Conservation (phyloP, 163 green algal species). For the Dunaliella salina region DNA sequence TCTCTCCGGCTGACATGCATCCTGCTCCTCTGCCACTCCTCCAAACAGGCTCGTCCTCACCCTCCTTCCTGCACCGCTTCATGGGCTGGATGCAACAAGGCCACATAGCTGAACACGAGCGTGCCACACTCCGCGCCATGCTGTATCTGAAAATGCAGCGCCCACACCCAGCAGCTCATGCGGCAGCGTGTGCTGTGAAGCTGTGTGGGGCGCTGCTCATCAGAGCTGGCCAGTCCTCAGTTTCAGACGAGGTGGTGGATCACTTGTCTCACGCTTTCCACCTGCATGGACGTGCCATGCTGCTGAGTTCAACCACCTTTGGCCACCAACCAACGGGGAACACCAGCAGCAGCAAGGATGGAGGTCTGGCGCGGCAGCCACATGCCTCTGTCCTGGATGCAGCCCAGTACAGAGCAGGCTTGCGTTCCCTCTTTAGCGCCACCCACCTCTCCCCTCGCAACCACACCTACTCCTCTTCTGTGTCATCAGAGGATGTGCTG, state of each 20-base stretch:
- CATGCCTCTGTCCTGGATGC: neutral
- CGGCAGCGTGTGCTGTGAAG: neutral
- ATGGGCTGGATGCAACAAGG: neutral
- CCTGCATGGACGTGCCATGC: neutral
- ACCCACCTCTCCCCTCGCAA: neutral
- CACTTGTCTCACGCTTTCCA: neutral
- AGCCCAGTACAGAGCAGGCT: neutral
- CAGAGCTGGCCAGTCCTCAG: too few relatives aligned
- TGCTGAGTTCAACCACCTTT: neutral
- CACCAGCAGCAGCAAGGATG: neutral
- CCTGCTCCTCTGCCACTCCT: too few relatives aligned
- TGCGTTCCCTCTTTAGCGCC: neutral
- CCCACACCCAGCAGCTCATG: neutral
- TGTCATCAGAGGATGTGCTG: neutral
- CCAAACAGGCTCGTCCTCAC: neutral
- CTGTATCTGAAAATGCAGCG: neutral
- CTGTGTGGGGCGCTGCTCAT: neutral
- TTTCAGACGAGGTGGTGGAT: neutral
- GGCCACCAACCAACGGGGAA: neutral
- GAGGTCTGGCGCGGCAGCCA: neutral
- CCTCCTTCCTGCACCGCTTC: neutral
- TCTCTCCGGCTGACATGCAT: too few relatives aligned
- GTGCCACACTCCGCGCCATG: neutral
- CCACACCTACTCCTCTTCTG: neutral
- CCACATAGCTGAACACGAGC: neutral